Evolutionary conservation across 805 yeast genomes (phyloP).

Genomic region (Candida hungchunana): DNA sequence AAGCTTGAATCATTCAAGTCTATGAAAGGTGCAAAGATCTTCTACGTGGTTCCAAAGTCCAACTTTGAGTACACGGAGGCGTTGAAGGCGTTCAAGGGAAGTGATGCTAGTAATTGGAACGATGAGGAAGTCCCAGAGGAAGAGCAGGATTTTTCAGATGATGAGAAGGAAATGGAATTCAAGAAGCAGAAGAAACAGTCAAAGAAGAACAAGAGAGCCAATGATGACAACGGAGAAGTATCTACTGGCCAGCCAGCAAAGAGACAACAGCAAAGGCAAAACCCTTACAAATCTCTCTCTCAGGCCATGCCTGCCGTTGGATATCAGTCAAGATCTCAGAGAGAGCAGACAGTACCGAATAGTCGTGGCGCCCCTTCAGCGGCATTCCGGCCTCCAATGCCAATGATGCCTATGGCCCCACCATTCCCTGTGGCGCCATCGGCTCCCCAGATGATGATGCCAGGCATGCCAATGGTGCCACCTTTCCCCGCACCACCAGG

Average conservation of each 20-base stretch:
- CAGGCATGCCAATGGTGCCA: conserved; percentile 8
- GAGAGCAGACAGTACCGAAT: conserved; percentile 15
- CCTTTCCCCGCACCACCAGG: conserved; percentile 1
- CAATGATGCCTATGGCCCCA: conserved; percentile 12
- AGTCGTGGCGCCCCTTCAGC: conserved; percentile 2
- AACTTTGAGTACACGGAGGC: conserved; percentile 73
- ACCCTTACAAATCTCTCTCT: neutral
- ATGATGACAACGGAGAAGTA: no score
- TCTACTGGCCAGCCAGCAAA: conserved; percentile 4
- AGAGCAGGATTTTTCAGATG: conserved; percentile 94
- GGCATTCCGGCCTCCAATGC: conserved; percentile 3
- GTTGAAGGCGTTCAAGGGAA: conserved; percentile 70
- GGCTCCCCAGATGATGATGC: conserved; percentile 23
- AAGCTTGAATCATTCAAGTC: conserved; percentile 44
- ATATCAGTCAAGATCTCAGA: conserved; percentile 12
- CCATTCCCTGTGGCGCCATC: conserved; percentile 3
- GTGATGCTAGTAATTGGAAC: conserved; percentile 91
- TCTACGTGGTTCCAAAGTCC: conserved; percentile 76
- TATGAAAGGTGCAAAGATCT: conserved; percentile 54
- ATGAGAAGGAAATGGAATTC: conserved; percentile 75
- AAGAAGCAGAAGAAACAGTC: conserved; percentile 58
- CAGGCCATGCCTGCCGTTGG: conserved; percentile 1
- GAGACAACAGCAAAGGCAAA: conserved; percentile 1
- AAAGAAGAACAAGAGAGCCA: conserved; percentile 31
- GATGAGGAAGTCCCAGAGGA: conserved; percentile 93